Base-by-base conservation (phyloP, 2,329 filamentous ascomycete genomes). In the Sarocladium brachiariae region DNA sequence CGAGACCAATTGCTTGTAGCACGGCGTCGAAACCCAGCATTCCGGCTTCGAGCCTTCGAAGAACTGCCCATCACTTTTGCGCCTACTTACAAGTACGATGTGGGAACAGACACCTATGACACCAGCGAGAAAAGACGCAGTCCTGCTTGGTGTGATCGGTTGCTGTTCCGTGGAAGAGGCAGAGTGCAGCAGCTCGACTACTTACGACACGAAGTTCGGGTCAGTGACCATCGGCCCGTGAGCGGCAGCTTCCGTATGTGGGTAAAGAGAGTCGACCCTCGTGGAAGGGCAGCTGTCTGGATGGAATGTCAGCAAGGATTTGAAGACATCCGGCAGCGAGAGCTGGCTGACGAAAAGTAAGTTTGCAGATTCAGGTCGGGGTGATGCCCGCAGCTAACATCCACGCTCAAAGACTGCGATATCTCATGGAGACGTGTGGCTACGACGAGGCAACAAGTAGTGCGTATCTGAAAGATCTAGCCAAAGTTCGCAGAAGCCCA, bases 81-180 rank as follows among this genome's bases (percentile, higher is more conserved):
- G 7, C 93, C 93, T 1, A 99, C 93, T 0, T 99, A 99, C 75
- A 99, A 99, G 66, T 99, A 99, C 65, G 93, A 99, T 59, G 89
- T 97, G 1, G 91, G 91, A 14, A 95, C 89, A 0, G 92, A 97
- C 63, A 86, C 82, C 6, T 99, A 97, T 66, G 93, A 99, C 64
- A 86, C 87, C 1, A 92, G 87, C 59, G 93, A 99, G 67, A 99
- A 99, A 75, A 89, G 89, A 66, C 81, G 93, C 47, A 86, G 89
- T 19, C 93, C 93, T 0, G 93, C 93, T 1, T 99, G 93, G 93
- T 99, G 93, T 65, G 93, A 99, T 71, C 82, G 93, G 31, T 71
- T 99, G 33, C 72, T 99, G n/a, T 95, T 89, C 63, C 80, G 91
- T 19, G 89, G 89, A 19, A 69, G 86, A 11, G 89, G 88, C 24